A percentile compares a stretch with the other conserved stretches of the same genome.
Conservation (phyloP, 805 yeast genomes). For the Zygoascus biomembranicola region DNA sequence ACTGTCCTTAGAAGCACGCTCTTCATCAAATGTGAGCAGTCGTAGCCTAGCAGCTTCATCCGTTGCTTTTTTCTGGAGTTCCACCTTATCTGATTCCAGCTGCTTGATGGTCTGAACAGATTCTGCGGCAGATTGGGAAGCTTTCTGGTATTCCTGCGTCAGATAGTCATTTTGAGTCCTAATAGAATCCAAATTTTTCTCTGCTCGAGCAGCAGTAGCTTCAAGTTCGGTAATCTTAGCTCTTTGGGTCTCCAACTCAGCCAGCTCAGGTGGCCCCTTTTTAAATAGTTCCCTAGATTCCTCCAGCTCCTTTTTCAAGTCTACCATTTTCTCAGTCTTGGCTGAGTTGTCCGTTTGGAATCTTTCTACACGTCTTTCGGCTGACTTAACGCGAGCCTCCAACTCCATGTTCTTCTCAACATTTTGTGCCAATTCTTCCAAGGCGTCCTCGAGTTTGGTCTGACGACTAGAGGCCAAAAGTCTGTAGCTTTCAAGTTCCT, state of each 20-base stretch:
- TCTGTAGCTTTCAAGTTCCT: constrained; percentile 42
- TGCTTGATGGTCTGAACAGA: constrained; percentile 24
- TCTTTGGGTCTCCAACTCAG: constrained; percentile 32
- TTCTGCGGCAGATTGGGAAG: constrained; percentile 24
- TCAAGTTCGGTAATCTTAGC: constrained; percentile 38
- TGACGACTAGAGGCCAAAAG: constrained; percentile 34
- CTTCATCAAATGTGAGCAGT: constrained; percentile 24
- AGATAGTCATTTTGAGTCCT: constrained; percentile 55
- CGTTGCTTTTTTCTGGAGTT: constrained; percentile 15
- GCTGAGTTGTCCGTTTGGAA: constrained; percentile 15
- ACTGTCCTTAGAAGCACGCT: constrained; percentile 22
- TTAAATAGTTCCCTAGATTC: constrained; percentile 19
- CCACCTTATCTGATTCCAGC: constrained; percentile 19
- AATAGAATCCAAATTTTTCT: constrained; percentile 39
- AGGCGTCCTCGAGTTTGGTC: constrained; percentile 36
- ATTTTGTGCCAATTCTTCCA: constrained; percentile 39
- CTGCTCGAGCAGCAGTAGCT: constrained; percentile 36
- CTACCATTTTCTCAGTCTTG: constrained; percentile 21
- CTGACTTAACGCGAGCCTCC: constrained; percentile 15
- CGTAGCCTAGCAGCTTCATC: constrained; percentile 22
- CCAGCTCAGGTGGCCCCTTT: constrained; percentile 18
- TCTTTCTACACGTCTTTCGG: constrained; percentile 23
- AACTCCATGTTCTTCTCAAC: constrained; percentile 37
- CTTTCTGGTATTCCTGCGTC: constrained; percentile 24
- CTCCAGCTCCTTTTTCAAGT: constrained; percentile 26